Evolutionary conservation across 345 rosid species (phyloP), one percentile per base, ranked within the genome.

Genomic region (Fremontodendron californicum): DNA sequence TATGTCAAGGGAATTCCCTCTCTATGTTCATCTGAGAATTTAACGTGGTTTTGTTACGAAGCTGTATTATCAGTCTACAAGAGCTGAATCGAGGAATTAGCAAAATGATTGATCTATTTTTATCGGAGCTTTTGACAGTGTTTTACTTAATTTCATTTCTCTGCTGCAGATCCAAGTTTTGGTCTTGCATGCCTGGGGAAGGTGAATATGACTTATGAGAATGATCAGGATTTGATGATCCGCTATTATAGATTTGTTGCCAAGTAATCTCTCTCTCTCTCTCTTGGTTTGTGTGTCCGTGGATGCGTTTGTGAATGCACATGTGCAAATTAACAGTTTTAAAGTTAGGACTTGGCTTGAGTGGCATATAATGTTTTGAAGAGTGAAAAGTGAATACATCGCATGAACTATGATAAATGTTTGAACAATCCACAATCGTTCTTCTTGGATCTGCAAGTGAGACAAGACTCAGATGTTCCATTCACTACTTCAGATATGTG

Each of bases 171-270:
- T 77, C 94, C 98, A 52, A 83, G 91, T 51, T 88, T 89, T 84
- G 97, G 99, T 40, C 89, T 95, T 69, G 81, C 88, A 16, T 92
- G 90, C 79, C 82, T 93, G 85, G 97, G 96, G 52, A 94, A 90
- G 81, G 85, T 93, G 75, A 91, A 90, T 78, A 46, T 82, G 29
- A 85, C 88, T 19, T 90, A 82, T 76, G 97, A 91, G 82, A 87
- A 83, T 52, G 97, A 93, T 85, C 88, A 48, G 79, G 96, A 95
- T 45, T 85, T 95, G 88, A 90, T 93, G 92, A 82, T 89, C 71
- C 87, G 82, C 71, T 92, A 90, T 73, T 93, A 90, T 76, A 87
- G 88, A 73, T 93, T 95, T 68, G 85, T 95, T 60, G 92, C 90
- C 9, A 78, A 78, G 97, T 93, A 87, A 81, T 81, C 58, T 76